Evolutionary conservation across 2,329 filamentous ascomycete genomes (phyloP).

Genomic region (Thermothelomyces thermophilus): DNA sequence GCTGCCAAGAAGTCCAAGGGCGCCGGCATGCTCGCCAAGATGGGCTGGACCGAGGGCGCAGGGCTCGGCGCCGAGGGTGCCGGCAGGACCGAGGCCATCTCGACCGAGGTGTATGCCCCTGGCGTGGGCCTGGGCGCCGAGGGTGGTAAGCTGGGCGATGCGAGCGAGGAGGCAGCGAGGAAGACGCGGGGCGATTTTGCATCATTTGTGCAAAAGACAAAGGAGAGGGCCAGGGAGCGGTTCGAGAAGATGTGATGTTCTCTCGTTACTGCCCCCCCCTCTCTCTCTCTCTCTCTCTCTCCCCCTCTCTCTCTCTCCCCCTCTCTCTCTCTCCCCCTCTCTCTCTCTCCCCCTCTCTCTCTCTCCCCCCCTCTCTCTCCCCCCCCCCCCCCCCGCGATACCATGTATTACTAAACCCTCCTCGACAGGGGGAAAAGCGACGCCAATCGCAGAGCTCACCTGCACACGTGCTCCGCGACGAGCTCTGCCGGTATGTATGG

Average conservation of each 20-base stretch:
- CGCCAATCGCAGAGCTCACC: slow-evolving; percentile 3
- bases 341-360: too few relatives aligned
- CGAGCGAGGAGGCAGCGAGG: slow-evolving; percentile 54
- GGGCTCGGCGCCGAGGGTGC: slow-evolving; percentile 58
- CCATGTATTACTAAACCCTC: too few relatives aligned
- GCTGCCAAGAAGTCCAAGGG: slow-evolving; percentile 50
- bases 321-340: too few relatives aligned
- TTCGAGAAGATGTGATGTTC: slow-evolving; percentile 53
- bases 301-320: too few relatives aligned
- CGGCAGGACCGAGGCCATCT: slow-evolving; percentile 58
- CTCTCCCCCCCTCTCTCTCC: too few relatives aligned
- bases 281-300: neutral
- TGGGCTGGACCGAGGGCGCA: slow-evolving; percentile 62
- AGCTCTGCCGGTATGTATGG: too few relatives aligned
- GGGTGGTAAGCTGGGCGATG: slow-evolving; percentile 63
- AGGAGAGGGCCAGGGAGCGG: slow-evolving; percentile 60
- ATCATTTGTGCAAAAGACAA: slow-evolving; percentile 58
- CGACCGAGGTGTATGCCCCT: slow-evolving; percentile 57
- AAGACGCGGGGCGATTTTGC: slow-evolving; percentile 54
- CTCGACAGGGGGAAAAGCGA: too few relatives aligned
- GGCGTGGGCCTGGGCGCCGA: slow-evolving; percentile 65
- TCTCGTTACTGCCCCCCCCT: too few relatives aligned
- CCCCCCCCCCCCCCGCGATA: too few relatives aligned
- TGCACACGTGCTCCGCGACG: slow-evolving; percentile 3
- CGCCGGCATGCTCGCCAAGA: slow-evolving; percentile 62